phyloP scores from a whole-genome alignment of 2,329 filamentous ascomycete genomes.

The Fusarium poae region DNA sequence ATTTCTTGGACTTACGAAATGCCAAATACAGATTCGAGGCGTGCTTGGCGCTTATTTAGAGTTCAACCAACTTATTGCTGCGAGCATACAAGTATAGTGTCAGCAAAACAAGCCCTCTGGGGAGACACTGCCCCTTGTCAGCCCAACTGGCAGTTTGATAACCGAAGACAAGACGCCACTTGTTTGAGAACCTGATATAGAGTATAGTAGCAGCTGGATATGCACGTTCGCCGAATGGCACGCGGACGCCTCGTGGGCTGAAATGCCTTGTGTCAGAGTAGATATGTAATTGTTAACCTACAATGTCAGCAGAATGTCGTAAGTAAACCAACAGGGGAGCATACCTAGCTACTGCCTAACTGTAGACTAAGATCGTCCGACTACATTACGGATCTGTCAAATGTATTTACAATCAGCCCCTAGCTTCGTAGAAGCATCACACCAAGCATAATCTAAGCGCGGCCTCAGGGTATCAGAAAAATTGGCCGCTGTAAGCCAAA shows the following conservation, averaged over 20 bases:
- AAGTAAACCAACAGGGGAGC: neutral
- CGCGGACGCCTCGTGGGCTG: constrained; percentile 1
- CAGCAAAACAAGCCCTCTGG: constrained; percentile 9
- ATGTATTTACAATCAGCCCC: neutral
- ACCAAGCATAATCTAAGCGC: neutral
- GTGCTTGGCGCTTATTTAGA: constrained; percentile 23
- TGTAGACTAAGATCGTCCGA: neutral
- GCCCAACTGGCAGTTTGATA: constrained; percentile 36
- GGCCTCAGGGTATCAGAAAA: no score
- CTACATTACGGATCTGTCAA: neutral
- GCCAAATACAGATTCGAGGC: constrained; percentile 11
- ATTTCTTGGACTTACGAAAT: constrained; percentile 5
- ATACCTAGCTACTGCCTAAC: neutral
- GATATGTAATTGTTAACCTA: neutral
- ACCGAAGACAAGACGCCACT: constrained; percentile 45
- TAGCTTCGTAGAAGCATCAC: constrained; percentile 1
- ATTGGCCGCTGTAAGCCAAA: no score
- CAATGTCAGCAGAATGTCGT: neutral
- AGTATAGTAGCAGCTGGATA: neutral
- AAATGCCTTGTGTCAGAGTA: neutral
- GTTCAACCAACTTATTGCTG: constrained; percentile 15
- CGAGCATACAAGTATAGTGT: constrained; percentile 10
- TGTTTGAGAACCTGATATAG: constrained; percentile 1
- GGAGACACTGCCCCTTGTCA: constrained; percentile 13
- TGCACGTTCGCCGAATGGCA: constrained; percentile 21